Percentiles rank a stretch among this genome's conserved stretches.
phyloP scores from a whole-genome alignment of 2,329 filamentous ascomycete species.

The Ramichloridium luteum region DNA sequence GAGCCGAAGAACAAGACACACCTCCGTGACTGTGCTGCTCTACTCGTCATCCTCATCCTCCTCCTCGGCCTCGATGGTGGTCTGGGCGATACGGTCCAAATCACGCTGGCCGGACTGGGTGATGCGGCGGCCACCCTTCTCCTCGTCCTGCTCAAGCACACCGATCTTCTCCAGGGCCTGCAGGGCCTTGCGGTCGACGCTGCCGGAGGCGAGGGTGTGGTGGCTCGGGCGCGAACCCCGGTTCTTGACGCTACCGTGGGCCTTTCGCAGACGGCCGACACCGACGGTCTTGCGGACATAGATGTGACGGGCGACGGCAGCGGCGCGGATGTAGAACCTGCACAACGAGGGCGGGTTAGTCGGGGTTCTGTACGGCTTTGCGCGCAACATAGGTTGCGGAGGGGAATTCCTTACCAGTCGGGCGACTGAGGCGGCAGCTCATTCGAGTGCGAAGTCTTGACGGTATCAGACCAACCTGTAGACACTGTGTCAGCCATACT shows the following conservation, averaged over 20 bases:
- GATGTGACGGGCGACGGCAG: conserved; percentile 91
- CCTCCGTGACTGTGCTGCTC: conserved; percentile 3
- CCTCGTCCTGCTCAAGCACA: conserved; percentile 93
- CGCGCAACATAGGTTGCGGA: too few relatives aligned
- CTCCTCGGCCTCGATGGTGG: conserved; percentile 40
- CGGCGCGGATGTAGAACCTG: conserved; percentile 71
- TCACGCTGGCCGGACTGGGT: conserved; percentile 97
- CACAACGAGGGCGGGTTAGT: neutral
- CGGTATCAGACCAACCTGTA: conserved; percentile 96
- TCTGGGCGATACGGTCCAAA: conserved; percentile 64
- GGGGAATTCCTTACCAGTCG: conserved; percentile 70
- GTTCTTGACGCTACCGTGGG: conserved; percentile 87
- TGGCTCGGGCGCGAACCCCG: conserved; percentile 80
- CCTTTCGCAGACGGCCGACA: conserved; percentile 93
- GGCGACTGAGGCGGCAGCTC: conserved; percentile 96
- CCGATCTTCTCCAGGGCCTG: conserved; percentile 99
- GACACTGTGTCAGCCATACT: conserved; percentile 34
- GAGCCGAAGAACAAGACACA: neutral
- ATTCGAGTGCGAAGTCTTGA: conserved; percentile 94
- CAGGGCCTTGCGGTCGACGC: conserved; percentile 93
- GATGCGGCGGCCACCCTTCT: conserved; percentile 96
- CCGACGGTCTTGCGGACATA: conserved; percentile 99
- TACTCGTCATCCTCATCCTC: conserved; percentile 33
- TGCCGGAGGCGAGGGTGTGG: conserved; percentile 90
- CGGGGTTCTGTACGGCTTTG: too few relatives aligned